phyloP scores from a whole-genome alignment of 331 rosid genomes.

The Cucumis variabilis region DNA sequence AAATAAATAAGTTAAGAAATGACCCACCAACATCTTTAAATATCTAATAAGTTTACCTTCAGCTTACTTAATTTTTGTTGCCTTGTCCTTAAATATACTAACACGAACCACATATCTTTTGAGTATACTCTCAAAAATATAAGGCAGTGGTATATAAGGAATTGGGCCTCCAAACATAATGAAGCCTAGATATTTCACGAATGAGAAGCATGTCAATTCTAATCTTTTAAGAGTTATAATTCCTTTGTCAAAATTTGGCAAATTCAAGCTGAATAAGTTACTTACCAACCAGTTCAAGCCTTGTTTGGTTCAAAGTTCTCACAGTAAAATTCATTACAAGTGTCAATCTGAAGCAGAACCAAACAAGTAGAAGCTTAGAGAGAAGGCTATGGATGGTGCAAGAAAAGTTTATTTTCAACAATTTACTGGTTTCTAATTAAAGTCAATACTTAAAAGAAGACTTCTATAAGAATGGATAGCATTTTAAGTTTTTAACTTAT shows the following conservation, averaged over 20 bases:
- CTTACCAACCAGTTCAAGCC: conserved; percentile 92
- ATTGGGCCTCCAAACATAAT: conserved; percentile 89
- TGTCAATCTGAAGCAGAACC: conserved; percentile 65
- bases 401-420: neutral
- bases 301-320: conserved; percentile 83
- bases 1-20: no score
- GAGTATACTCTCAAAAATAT: no score
- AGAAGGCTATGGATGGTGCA: neutral
- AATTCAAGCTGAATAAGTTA: neutral
- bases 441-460: neutral
- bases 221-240: neutral
- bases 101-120: no score
- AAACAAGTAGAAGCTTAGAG: conserved; percentile 20
- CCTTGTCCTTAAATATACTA: no score
- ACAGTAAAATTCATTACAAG: conserved; percentile 95
- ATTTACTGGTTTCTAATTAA: neutral
- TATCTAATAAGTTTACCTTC: no score
- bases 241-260: no score
- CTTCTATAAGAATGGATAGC: neutral
- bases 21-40: no score
- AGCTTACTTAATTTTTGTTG: no score
- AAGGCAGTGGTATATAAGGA: conserved; percentile 63
- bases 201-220: conserved; percentile 19
- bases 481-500: conserved; percentile 11
- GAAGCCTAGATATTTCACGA: conserved; percentile 52